These are phyloP conservation scores for Daldinia loculata DNA, from an alignment of 495 filamentous ascomycete species.

Conservation along the genomic window DNA sequence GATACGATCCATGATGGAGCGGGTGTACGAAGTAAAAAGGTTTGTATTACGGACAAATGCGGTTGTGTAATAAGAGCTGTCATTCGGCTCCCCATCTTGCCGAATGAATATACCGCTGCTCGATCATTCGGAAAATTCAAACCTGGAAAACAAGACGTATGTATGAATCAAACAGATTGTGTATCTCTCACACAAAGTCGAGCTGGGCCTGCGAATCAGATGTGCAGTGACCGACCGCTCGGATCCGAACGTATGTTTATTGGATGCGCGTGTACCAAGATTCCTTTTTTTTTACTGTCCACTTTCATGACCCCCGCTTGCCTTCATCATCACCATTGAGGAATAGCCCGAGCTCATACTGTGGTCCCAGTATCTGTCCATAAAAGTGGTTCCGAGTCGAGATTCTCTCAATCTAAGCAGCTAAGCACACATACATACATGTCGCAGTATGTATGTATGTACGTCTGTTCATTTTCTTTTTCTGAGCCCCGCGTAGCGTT, in stretches of 20 bases:
- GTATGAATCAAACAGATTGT: constrained; percentile 35
- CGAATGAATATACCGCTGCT: constrained; percentile 25
- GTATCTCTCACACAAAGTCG: constrained; percentile 31
- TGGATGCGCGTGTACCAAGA: constrained; percentile 38
- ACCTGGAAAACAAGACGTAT: constrained; percentile 37
- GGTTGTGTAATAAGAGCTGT: constrained; percentile 32
- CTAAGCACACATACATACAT: constrained; percentile 7
- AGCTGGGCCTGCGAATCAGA: constrained; percentile 37
- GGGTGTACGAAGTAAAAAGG: not conserved
- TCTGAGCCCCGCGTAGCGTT: constrained; percentile 31
- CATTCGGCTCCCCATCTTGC: constrained; percentile 20
- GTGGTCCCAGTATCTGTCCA: constrained; percentile 41
- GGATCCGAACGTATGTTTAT: constrained; percentile 41
- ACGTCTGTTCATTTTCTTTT: constrained; percentile 14
- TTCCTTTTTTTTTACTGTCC: constrained; percentile 23
- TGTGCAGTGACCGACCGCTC: constrained; percentile 39
- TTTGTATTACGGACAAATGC: constrained; percentile 28
- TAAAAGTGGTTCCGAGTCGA: constrained; percentile 35
- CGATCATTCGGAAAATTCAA: constrained; percentile 42
- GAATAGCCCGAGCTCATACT: constrained; percentile 34
- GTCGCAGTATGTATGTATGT: constrained; percentile 2
- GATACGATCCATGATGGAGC: constrained; percentile 15
- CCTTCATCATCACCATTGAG: constrained; percentile 28
- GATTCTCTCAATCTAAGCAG: constrained; percentile 18
- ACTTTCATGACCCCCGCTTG: constrained; percentile 34